A percentile compares a stretch with the other conserved stretches of the same genome.
Evolutionary conservation across 164 flowering plant genomes (phyloP).

Genomic region (Vitis cinerea): DNA sequence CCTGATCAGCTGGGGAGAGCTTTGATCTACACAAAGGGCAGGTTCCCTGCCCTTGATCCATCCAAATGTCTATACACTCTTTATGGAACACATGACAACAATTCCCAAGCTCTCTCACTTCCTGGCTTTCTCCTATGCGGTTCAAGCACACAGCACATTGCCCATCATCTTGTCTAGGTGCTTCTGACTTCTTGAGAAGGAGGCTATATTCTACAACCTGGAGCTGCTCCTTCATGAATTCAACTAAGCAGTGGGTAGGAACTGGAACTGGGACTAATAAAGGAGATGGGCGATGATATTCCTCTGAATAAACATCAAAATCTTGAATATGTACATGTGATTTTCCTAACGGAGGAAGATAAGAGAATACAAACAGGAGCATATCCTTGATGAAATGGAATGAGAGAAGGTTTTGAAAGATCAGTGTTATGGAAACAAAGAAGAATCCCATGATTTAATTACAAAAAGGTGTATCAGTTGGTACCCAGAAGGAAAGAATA

Average conservation of each 20-base stretch:
- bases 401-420: too few species aligned
- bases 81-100: conserved; percentile 25
- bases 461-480: too few species aligned
- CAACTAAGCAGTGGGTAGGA: neutral
- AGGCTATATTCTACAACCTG: conserved; percentile 3
- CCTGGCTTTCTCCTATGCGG: conserved; percentile 8
- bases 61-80: conserved; percentile 18
- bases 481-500: too few species aligned
- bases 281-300: neutral
- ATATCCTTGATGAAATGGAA: too few species aligned
- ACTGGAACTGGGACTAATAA: neutral
- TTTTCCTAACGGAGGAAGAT: too few species aligned
- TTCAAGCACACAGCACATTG: conserved; percentile 24
- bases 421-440: too few species aligned
- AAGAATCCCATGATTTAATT: too few species aligned
- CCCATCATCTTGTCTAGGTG: neutral
- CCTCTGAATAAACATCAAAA: too few species aligned
- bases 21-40: conserved; percentile 29
- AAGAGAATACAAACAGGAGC: too few species aligned
- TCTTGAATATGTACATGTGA: too few species aligned
- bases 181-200: neutral
- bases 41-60: conserved; percentile 19
- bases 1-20: neutral
- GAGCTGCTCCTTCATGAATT: conserved; percentile 13
- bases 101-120: conserved; percentile 20